phyloP scores from a whole-genome alignment of 2,329 filamentous ascomycete species.

The Penicillium brevicompactum region DNA sequence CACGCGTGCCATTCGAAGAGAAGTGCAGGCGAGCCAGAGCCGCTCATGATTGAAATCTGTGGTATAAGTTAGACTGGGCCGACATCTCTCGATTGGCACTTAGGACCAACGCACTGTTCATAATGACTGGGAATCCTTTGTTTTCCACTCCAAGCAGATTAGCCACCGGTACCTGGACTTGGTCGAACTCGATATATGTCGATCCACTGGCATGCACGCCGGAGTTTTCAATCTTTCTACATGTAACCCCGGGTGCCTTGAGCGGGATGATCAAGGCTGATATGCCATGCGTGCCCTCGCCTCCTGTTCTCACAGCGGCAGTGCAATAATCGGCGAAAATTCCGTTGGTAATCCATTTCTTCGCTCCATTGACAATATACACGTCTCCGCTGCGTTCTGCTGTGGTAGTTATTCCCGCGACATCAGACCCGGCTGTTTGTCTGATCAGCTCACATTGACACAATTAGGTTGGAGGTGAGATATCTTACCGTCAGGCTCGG shows the following conservation, averaged over 20 bases:
- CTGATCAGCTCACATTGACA: not conserved
- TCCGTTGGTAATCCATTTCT: conserved; percentile 66
- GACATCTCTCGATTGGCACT: not conserved
- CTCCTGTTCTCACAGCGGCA: conserved; percentile 62
- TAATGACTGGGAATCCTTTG: conserved; percentile 77
- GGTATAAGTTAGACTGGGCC: not conserved
- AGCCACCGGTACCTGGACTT: conserved; percentile 75
- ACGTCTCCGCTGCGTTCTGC: conserved; percentile 50
- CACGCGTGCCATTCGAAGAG: conserved; percentile 60
- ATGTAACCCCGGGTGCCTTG: conserved; percentile 51
- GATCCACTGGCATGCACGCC: conserved; percentile 62
- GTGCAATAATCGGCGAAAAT: conserved; percentile 61
- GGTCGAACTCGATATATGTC: conserved; percentile 75
- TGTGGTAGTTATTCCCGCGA: conserved; percentile 61
- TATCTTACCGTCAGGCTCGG: conserved; percentile 40
- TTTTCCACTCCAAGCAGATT: conserved; percentile 76
- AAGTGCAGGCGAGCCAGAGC: conserved; percentile 59
- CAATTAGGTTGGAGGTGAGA: not conserved
- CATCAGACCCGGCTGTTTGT: conserved; percentile 55
- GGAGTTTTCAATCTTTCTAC: conserved; percentile 58
- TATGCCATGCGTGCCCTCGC: conserved; percentile 55
- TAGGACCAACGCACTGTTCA: conserved; percentile 54
- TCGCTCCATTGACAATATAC: conserved; percentile 63
- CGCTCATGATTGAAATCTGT: conserved; percentile 61
- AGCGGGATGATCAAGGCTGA: conserved; percentile 62